Base-by-base conservation (phyloP, 306 rosid genomes). In the Purshia tridentata region DNA sequence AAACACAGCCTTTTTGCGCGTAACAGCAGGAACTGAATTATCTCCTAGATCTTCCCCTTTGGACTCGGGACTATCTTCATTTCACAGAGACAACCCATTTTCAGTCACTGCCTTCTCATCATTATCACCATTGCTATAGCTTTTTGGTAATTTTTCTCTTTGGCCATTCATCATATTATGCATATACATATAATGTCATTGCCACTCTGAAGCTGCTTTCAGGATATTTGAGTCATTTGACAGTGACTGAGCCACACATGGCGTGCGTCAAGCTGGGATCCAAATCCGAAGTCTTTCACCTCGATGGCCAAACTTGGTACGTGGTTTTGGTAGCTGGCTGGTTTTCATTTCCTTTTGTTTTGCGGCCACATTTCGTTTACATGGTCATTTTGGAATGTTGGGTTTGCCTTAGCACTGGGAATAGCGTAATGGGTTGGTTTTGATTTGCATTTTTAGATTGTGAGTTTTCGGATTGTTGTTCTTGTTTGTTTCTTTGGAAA, bases 221-320 rank as follows among this genome's bases (percentile, higher is more conserved):
- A 15, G 67, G 82, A 16, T 67, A 64, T 40, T 72, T 37, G 67
- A 62, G 70, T 1, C 37, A 40, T n/a, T n/a, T n/a, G n/a, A 13
- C 29, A 65, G 54, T 70, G 70, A 69, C 51, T 53, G 16, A 63
- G 48, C 46, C 64, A 23, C 40, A 57, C 40, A 90, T 92, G 98
- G 95, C 90, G 29, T 85, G 80, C 80, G 53, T 87, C 83, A 92
- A 85, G 85, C 77, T 92, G 77, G 98, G 98, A 64, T 90, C 96
- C 52, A 92, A 92, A 75, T 82, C 90, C 44, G 95, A 92, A 57
- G 84, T 81, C 72, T 90, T 92, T 81, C 69, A 72, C 80, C 88
- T 78, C 29, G 91, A 85, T 79, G 92, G 86, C 68, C 76, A 84
- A 55, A 72, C 87, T 65, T 92, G 98, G 98, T 92, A 1, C 51